Base-by-base conservation (phyloP, 1,284 basidiomycete species). In the Pseudozyma hubeiensis region DNA sequence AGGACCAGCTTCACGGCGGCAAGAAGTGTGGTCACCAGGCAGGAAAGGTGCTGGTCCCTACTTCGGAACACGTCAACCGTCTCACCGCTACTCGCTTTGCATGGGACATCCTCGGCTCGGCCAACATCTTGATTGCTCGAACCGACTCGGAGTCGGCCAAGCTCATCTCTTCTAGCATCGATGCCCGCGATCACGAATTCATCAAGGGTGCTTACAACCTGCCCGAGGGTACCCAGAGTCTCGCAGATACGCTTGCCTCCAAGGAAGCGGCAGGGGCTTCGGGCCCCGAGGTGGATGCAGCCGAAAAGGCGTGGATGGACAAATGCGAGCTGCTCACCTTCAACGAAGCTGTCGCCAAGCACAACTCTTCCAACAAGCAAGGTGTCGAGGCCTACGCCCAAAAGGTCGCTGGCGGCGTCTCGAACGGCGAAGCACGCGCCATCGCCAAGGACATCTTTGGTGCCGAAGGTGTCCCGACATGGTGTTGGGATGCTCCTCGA, bases 401-500 rank as follows among this genome's bases (percentile, higher is more conserved):
- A 9, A 94, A 92, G 84, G 86, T 88, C 29, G 84, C 87, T 5
- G 81, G 85, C 16, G 91, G 91, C 33, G 90, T 91, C 79, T 92
- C 93, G 37, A 92, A 91, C 81, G 85, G 86, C 9, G 90, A 93
- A 68, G 91, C 92, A 9, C 89, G 92, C 1, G 87, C 86, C 17
- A 87, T 92, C 61, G 93, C 93, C 14, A 87, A 87, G 52, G 90
- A 91, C 50, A 89, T 94, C 44, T 86, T 93, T 44, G 91, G 91
- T 43, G 86, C 89, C 52, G 88, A 80, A 30, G 77, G 75, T 49
- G 80, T 83, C 10, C 82, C 95, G 14, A 90, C 88, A 82, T 97
- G 94, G 93, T 90, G 93, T 84, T 94, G 92, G 89, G 93, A 96
- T 91, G 92, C 91, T 53, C 93, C 94, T 7, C 89, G 94, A 41